phyloP scores from a whole-genome alignment of 768 basidiomycete genomes.

The Dendrothele bispora region DNA sequence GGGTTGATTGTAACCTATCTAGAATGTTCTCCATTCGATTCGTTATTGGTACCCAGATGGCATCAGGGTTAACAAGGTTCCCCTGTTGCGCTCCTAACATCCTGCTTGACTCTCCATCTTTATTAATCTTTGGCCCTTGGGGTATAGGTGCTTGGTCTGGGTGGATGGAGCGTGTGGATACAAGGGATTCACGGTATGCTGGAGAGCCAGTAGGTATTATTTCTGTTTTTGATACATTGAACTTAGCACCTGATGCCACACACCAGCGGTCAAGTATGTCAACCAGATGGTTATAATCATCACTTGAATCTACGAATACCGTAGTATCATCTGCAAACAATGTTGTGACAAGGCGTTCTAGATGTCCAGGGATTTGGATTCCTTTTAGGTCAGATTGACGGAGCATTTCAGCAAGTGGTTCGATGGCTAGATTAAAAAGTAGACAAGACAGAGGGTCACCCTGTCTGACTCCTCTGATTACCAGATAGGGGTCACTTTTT shows the following conservation, averaged over 20 bases:
- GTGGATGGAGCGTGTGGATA: not conserved
- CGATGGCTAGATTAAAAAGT: slow-evolving; percentile 22
- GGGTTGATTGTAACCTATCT: not conserved
- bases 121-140: not conserved
- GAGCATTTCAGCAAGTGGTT: slow-evolving; percentile 21
- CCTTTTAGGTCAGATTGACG: slow-evolving; percentile 17
- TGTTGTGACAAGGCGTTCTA: slow-evolving; percentile 8
- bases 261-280: slow-evolving; percentile 12
- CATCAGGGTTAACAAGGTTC: not conserved
- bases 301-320: slow-evolving; percentile 9
- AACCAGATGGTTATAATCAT: slow-evolving; percentile 6
- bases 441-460: slow-evolving; percentile 29
- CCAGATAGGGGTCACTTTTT: slow-evolving; percentile 10
- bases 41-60: not conserved
- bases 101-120: slow-evolving; percentile 1
- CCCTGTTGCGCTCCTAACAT: slow-evolving; percentile 8
- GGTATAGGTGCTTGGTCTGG: not conserved
- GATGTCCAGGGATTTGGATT: slow-evolving; percentile 12
- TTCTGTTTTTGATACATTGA: slow-evolving; percentile 21
- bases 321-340: slow-evolving; percentile 30
- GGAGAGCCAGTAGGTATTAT: slow-evolving; percentile 19
- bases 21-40: slow-evolving; percentile 5
- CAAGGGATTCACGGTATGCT: not conserved
- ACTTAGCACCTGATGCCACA: slow-evolving; percentile 9
- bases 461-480: slow-evolving; percentile 26